Evolutionary conservation across 108 stramenopile genomes (phyloP), one percentile per base, ranked within the genome.

Genomic region (Nannochloropsis oceanica): DNA sequence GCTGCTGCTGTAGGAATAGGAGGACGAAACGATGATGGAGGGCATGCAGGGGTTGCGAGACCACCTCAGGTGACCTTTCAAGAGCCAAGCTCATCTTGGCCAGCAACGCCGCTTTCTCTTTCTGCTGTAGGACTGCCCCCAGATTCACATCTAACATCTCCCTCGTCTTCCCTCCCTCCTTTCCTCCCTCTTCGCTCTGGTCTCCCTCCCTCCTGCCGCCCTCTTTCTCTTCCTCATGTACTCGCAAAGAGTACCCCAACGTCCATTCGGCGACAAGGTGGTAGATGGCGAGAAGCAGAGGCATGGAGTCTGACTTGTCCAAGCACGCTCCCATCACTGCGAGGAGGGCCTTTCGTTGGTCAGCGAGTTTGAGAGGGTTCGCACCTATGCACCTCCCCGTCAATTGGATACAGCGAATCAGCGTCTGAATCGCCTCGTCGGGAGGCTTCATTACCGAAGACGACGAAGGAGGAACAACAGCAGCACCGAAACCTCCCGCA

Each of bases 51-150:
- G 84, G 43, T 43, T 88, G 88, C 14, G 82, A 81, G 82, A 82
- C 84, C 20, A 85, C 82, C 82, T 88, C 88, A 25, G 88, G 84
- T 80, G 84, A 80, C 22, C 85, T 80, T 14, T 88, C 88, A 24
- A 88, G 80, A n/a, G 83, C 80, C 43, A 88, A 73, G 59, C 59
- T 25, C 44, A 88, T 80, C 42, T 50, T 42, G 59, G 81, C 80
- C 12, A 88, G 84, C 59, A 88, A 84, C 81, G 84, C 79, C 42
- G 44, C 42, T 9, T 84, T 27, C 25, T 88, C 87, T 84, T 88
- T 84, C 11, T 27, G 26, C 26, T 25, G 27, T 24, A 24, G 59
- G 26, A 43, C 59, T 9, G 59, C 59, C 59, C 59, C 22, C 59
- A 73, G n/a, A 73, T 73, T 73, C 59, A 73, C 59, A 73, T 73